Conservation (phyloP, 2,329 filamentous ascomycete genomes). For the Apiospora sp. region DNA sequence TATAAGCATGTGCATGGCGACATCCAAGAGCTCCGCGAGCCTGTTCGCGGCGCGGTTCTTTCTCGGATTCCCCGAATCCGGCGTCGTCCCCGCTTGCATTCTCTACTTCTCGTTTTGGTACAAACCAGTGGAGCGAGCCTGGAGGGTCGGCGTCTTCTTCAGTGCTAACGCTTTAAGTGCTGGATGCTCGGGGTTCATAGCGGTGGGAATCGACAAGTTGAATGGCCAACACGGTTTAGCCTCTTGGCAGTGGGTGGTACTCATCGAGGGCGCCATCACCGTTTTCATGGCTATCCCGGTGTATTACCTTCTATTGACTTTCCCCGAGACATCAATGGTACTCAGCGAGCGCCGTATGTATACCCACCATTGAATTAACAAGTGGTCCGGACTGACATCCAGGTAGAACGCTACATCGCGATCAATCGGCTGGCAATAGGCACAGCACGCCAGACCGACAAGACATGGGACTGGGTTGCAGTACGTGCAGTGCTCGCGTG, state of each 20-base stretch:
- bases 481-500: background rate
- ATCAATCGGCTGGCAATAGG: background rate
- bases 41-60: constrained; percentile 35
- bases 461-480: background rate
- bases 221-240: constrained; percentile 27
- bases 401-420: background rate
- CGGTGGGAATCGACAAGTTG: constrained; percentile 18
- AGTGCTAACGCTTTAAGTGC: background rate
- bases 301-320: constrained; percentile 29
- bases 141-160: background rate
- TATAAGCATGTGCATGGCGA: constrained; percentile 34
- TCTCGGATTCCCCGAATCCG: constrained; percentile 38
- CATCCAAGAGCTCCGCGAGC: constrained; percentile 34
- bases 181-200: constrained; percentile 10
- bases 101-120: constrained; percentile 32
- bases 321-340: background rate
- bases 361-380: too few relatives aligned
- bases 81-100: constrained; percentile 37
- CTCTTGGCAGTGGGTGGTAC: constrained; percentile 37
- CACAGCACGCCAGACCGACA: constrained; percentile 1
- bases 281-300: constrained; percentile 28
- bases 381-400: background rate
- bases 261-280: constrained; percentile 37
- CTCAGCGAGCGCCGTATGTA: constrained; percentile 7
- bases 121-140: background rate